A percentile compares a stretch with the other conserved stretches of the same genome.
These are phyloP conservation scores for Schizosaccharomyces japonicus DNA, from an alignment of 805 yeast species.

Conservation along the genomic window DNA sequence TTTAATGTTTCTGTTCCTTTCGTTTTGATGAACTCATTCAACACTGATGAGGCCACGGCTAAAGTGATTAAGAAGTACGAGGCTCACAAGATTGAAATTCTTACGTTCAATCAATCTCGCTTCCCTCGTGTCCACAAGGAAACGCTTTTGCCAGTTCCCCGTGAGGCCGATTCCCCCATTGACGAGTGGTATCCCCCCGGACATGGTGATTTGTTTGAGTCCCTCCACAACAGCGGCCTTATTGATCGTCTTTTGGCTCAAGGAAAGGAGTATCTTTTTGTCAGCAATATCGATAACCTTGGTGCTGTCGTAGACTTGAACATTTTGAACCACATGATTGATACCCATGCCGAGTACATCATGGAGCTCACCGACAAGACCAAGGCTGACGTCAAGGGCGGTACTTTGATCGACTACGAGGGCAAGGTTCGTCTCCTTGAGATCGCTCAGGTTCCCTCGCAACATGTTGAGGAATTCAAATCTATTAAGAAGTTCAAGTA, in stretches of 20 bases:
- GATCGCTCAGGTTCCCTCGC: slow-evolving; percentile 96
- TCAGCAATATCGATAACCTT: slow-evolving; percentile 91
- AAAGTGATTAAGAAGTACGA: slow-evolving; percentile 87
- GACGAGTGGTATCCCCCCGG: slow-evolving; percentile 99
- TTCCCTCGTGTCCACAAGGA: slow-evolving; percentile 90
- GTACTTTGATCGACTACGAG: slow-evolving; percentile 86
- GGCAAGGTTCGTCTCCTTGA: slow-evolving; percentile 86
- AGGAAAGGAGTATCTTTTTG: slow-evolving; percentile 86
- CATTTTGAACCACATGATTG: slow-evolving; percentile 79
- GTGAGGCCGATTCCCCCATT: slow-evolving; percentile 41
- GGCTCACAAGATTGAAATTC: slow-evolving; percentile 84
- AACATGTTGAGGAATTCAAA: slow-evolving; percentile 93
- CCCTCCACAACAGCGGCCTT: slow-evolving; percentile 72
- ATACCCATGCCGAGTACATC: slow-evolving; percentile 74
- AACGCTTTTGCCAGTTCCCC: slow-evolving; percentile 87
- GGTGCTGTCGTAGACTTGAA: slow-evolving; percentile 93
- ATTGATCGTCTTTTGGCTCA: slow-evolving; percentile 68
- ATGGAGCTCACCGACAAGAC: slow-evolving; percentile 98
- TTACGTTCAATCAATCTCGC: slow-evolving; percentile 92
- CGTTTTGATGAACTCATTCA: slow-evolving; percentile 92
- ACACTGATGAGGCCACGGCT: slow-evolving; percentile 88
- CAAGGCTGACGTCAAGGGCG: slow-evolving; percentile 98
- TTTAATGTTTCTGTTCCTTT: slow-evolving; percentile 86
- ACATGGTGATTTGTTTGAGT: slow-evolving; percentile 91
- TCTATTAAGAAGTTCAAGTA: slow-evolving; percentile 92